Evolutionary conservation across 2,329 filamentous ascomycete genomes (phyloP).

Genomic region (Pleochaeta shiraiana): DNA sequence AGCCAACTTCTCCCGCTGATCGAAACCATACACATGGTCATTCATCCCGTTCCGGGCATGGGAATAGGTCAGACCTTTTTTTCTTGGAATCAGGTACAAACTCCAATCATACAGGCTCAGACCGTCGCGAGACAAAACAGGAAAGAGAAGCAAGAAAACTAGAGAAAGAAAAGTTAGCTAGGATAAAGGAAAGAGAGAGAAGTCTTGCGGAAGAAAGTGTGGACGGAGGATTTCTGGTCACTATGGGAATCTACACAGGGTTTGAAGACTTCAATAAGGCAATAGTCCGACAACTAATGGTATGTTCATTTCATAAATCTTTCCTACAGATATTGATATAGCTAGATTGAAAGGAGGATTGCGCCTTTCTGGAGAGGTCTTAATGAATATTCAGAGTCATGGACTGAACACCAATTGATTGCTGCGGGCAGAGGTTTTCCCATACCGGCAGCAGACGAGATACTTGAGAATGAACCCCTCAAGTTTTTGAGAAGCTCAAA

Average conservation of each 20-base stretch:
- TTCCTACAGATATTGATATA: conserved; percentile 8
- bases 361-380: conserved; percentile 93
- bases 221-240: conserved; percentile 87
- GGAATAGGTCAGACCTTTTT: conserved; percentile 17
- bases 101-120: conserved; percentile 13
- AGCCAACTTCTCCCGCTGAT: conserved; percentile 12
- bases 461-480: conserved; percentile 45
- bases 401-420: conserved; percentile 91
- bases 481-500: conserved; percentile 22
- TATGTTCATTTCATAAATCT: conserved; percentile 23
- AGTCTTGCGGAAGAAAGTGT: conserved; percentile 85
- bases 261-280: conserved; percentile 84
- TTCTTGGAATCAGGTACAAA: conserved; percentile 16
- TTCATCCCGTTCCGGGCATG: conserved; percentile 12
- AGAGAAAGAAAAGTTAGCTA: conserved; percentile 55
- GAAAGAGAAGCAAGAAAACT: conserved; percentile 72
- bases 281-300: conserved; percentile 75
- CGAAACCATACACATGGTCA: conserved; percentile 11
- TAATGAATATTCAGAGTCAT: conserved; percentile 68
- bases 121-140: conserved; percentile 66
- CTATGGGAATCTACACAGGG: conserved; percentile 80
- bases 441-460: conserved; percentile 65
- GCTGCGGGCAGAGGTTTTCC: conserved; percentile 68
- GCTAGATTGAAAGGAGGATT: conserved; percentile 71
- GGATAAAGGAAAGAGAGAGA: conserved; percentile 67